Conservation (phyloP, 2,329 filamentous ascomycete genomes). For the Trichoderma lentiforme region DNA sequence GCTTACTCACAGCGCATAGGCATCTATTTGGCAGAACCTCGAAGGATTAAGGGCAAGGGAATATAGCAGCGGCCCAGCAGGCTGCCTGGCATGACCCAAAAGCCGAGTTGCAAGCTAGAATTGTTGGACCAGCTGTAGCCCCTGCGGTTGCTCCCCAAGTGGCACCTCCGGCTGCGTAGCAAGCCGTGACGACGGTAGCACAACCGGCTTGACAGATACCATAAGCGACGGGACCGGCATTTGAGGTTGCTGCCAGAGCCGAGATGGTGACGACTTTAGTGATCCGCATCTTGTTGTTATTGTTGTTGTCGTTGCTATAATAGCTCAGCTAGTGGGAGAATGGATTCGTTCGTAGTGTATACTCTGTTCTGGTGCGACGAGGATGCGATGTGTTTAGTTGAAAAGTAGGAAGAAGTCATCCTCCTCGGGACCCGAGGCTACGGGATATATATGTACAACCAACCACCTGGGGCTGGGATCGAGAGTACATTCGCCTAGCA, state of each 20-base stretch:
- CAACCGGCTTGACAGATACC: conserved; percentile 44
- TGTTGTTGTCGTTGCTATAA: not conserved
- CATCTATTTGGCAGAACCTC: not conserved
- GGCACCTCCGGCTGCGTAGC: conserved; percentile 42
- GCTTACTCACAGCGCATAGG: not conserved
- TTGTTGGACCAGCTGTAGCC: conserved; percentile 34
- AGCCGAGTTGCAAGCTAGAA: conserved; percentile 41
- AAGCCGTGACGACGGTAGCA: conserved; percentile 40
- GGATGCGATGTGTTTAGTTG: too few relatives aligned
- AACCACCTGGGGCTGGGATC: not conserved
- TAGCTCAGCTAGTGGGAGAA: not conserved
- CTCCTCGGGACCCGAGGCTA: not conserved
- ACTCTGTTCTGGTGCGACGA: not conserved
- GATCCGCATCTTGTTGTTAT: not conserved
- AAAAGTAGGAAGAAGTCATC: not conserved
- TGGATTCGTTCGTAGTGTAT: not conserved
- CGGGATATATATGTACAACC: not conserved
- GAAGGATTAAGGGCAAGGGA: not conserved
- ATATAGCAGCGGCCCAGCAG: not conserved
- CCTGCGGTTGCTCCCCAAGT: conserved; percentile 40
- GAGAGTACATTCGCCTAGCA: not conserved
- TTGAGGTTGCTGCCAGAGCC: not conserved
- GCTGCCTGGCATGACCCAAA: conserved; percentile 32
- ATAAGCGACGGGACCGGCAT: not conserved
- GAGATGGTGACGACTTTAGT: not conserved